Conservation (phyloP, 2,329 filamentous ascomycete species). For the Dactylellina haptotyla region DNA sequence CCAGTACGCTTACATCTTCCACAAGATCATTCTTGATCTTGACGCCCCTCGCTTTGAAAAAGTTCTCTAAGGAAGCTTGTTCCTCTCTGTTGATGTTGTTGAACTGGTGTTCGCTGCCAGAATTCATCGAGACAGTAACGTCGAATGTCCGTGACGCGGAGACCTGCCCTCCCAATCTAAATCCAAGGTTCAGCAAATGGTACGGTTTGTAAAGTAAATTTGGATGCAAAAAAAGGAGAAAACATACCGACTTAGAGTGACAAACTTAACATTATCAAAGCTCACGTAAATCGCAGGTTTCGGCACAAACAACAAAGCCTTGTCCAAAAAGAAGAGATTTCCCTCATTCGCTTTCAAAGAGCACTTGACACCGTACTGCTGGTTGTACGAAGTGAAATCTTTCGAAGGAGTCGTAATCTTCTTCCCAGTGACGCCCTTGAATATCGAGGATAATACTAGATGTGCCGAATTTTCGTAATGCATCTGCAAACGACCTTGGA, state of each 20-base stretch:
- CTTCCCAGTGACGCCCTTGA: slow-evolving; percentile 92
- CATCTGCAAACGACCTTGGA: slow-evolving; percentile 85
- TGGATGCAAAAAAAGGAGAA: background rate
- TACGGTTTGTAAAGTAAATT: background rate
- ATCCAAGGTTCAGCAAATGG: background rate
- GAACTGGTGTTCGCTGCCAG: slow-evolving; percentile 86
- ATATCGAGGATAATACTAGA: slow-evolving; percentile 93
- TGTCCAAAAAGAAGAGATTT: slow-evolving; percentile 95
- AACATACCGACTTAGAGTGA: slow-evolving; percentile 80
- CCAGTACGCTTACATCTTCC: slow-evolving; percentile 77
- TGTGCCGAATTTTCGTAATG: slow-evolving; percentile 95
- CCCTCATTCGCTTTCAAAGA: slow-evolving; percentile 99
- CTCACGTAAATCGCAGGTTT: slow-evolving; percentile 98
- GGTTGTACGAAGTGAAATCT: slow-evolving; percentile 92
- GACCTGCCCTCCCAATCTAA: slow-evolving; percentile 85
- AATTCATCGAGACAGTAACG: slow-evolving; percentile 90
- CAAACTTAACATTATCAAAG: slow-evolving; percentile 88
- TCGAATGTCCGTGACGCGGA: slow-evolving; percentile 96
- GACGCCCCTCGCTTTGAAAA: slow-evolving; percentile 95
- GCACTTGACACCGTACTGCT: slow-evolving; percentile 95
- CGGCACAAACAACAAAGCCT: slow-evolving; percentile 98
- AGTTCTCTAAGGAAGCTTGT: slow-evolving; percentile 92
- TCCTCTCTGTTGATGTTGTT: slow-evolving; percentile 99
- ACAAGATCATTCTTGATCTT: slow-evolving; percentile 99
- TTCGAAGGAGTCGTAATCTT: slow-evolving; percentile 93